Base-by-base conservation (phyloP, 441 rosid genomes). In the Euphorbia celastroides region DNA sequence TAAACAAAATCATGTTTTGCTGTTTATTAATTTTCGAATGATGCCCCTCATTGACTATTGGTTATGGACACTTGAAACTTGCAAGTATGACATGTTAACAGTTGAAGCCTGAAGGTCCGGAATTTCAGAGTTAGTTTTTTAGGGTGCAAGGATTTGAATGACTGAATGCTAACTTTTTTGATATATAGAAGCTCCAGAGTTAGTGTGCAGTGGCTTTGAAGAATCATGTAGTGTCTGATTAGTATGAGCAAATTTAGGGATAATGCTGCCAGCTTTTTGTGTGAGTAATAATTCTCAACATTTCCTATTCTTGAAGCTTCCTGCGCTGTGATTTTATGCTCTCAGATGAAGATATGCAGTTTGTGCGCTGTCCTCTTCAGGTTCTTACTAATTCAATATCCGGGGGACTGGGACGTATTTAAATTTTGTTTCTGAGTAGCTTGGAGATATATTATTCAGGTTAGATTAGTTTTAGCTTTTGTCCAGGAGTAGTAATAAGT, bases 181-280 rank as follows among this genome's bases (percentile, higher is more conserved):
- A 19, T 20, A 16, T 22, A 31, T 17, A 14, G 31, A 48, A 14
- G 57, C 41, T 28, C 67, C 46, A 5, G 28, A 32, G 50, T 31
- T 50, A 46, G n/a, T 64, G 51, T 64, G 32, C 20, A 28, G n/a
- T 50, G 46, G 67, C 46, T 23, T 48, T 6, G 11, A 31, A 48
- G 25, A 8, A 30, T 20, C 41, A 38, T 22, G 44, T 41, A 41
- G 44, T 13, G 1, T 60, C 23, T 28, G 6, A 20, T 25, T 25
- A 4, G 17, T n/a, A 38, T 20, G 44, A 34, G 16, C 27, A 9
- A 12, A 12, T 22, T 7, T 62, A 16, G 50, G 27, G 28, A 50
- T 20, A 8, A 36, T 31, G 56, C 57, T 12, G 17, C 30, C 11
- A 51, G 10, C 31, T 1, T 23, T 31, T 14, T 13, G 25, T 42